These are phyloP conservation scores for Rhododendron vialii DNA, from an alignment of 148 eudicot genomes.

Conservation along the genomic window DNA sequence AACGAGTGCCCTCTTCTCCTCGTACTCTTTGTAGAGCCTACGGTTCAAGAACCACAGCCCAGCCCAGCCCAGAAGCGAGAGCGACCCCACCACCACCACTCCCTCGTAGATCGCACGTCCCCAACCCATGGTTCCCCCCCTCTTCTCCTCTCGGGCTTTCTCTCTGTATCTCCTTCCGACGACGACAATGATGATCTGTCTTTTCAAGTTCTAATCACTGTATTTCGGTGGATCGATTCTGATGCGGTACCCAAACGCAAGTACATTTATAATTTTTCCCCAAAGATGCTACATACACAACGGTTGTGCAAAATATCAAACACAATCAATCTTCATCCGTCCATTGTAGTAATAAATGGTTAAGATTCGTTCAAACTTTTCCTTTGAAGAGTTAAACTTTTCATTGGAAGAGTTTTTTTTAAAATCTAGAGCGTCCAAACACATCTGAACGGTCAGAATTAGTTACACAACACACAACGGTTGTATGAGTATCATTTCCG, in stretches of 20 bases:
- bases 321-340: no score
- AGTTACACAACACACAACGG: no score
- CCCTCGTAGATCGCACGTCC: conserved; percentile 71
- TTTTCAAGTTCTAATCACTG: neutral
- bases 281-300: no score
- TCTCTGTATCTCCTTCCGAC: neutral
- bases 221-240: neutral
- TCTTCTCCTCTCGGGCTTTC: neutral
- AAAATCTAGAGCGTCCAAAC: no score
- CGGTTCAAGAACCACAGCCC: conserved; percentile 90
- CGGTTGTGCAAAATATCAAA: no score
- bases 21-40: conserved; percentile 89
- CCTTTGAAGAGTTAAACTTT: no score
- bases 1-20: conserved; percentile 88
- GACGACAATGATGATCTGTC: neutral
- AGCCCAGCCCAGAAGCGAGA: conserved; percentile 69
- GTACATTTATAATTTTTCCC: no score
- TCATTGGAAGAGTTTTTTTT: no score
- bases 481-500: no score
- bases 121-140: conserved; percentile 45
- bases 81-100: conserved; percentile 66
- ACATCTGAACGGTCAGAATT: no score
- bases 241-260: neutral
- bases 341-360: no score
- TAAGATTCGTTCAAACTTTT: no score